A percentile compares a stretch with the other conserved stretches of the same genome.
Conservation (phyloP, 805 yeast genomes). For the Grigorovia jiainica region DNA sequence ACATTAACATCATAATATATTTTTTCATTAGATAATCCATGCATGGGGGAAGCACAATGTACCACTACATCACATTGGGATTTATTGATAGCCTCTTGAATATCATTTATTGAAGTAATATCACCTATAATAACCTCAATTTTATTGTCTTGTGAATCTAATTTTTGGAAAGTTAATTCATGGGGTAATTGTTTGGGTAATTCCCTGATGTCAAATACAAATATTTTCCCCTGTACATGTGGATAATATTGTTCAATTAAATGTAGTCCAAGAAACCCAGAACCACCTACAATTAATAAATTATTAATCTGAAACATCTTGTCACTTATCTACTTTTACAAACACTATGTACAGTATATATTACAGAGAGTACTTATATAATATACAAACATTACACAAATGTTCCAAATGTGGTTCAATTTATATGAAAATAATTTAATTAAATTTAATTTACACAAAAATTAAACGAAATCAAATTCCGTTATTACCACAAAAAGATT, state of each 20-base stretch:
- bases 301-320: too few relatives aligned
- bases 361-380: too few relatives aligned
- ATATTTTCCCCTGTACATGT: constrained; percentile 45
- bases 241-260: constrained; percentile 75
- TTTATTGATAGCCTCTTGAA: constrained; percentile 47
- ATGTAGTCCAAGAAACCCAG: constrained; percentile 91
- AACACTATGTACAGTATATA: too few relatives aligned
- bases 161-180: constrained; percentile 31
- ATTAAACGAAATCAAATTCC: background rate
- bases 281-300: constrained; percentile 81
- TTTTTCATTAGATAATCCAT: constrained; percentile 62
- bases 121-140: constrained; percentile 73
- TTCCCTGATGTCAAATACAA: constrained; percentile 87
- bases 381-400: too few relatives aligned
- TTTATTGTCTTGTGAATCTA: constrained; percentile 38
- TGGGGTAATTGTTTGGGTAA: constrained; percentile 56
- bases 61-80: constrained; percentile 69
- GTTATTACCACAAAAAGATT: background rate
- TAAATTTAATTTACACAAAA: background rate
- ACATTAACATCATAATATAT: constrained; percentile 87
- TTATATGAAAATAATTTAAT: too few relatives aligned
- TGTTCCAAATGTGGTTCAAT: too few relatives aligned
- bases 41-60: constrained; percentile 95
- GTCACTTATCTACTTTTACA: too few relatives aligned
- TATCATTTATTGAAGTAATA: constrained; percentile 63